Evolutionary conservation across 257 asterid species (phyloP).

Genomic region (Przewalskia tangutica): DNA sequence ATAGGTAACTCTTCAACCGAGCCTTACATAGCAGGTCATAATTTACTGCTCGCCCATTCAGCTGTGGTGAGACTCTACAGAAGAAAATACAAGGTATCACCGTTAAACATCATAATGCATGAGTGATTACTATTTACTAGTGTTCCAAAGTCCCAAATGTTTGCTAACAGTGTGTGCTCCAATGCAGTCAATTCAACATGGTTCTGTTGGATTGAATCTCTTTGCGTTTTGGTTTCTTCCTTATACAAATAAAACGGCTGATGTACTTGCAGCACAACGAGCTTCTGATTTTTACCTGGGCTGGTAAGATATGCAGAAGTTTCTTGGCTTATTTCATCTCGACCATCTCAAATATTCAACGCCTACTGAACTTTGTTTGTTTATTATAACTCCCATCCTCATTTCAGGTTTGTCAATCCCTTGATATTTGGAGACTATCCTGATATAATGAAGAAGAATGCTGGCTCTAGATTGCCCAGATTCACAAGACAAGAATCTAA

Average conservation of each 20-base stretch:
- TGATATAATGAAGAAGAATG: conserved; percentile 33
- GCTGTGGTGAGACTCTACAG: conserved; percentile 23
- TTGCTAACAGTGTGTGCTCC: neutral
- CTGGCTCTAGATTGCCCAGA: conserved; percentile 34
- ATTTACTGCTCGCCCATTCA: conserved; percentile 40
- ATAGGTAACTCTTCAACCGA: conserved; percentile 33
- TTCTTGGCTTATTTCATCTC: neutral
- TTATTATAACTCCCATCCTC: neutral
- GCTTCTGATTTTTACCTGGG: conserved; percentile 32
- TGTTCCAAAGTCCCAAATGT: neutral
- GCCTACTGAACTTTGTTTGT: neutral
- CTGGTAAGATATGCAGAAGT: conserved; percentile 30
- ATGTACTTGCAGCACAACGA: conserved; percentile 38
- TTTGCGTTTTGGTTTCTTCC: conserved; percentile 29
- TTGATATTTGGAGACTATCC: conserved; percentile 57
- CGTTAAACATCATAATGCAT: neutral
- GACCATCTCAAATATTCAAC: neutral
- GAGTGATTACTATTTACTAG: neutral
- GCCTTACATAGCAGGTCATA: conserved; percentile 38
- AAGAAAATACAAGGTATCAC: conserved; percentile 31
- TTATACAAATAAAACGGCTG: conserved; percentile 25
- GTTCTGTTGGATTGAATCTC: conserved; percentile 41
- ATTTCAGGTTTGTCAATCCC: conserved; percentile 45
- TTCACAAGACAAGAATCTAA: conserved; percentile 28
- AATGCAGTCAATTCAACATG: conserved; percentile 42